A percentile compares a stretch with the other conserved stretches of the same genome.
phyloP scores from a whole-genome alignment of 805 yeast genomes.

The Ogataea angusta region DNA sequence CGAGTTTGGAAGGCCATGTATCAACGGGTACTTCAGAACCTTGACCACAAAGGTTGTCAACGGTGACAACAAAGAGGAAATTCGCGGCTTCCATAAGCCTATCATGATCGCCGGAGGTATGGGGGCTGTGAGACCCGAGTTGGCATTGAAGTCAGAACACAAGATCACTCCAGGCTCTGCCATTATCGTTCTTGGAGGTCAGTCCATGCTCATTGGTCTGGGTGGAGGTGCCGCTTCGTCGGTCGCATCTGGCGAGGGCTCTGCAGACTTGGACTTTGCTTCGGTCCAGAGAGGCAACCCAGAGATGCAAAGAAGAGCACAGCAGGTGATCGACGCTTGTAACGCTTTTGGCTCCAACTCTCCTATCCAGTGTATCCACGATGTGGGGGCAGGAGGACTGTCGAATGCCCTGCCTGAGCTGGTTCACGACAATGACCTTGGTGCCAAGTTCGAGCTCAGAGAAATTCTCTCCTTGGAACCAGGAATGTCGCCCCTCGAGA shows the following conservation, averaged over 20 bases:
- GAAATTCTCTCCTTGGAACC: constrained; percentile 89
- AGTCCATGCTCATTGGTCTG: constrained; percentile 94
- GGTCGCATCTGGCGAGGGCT: constrained; percentile 92
- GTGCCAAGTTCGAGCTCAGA: constrained; percentile 90
- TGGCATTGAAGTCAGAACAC: constrained; percentile 76
- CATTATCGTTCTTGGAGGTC: constrained; percentile 94
- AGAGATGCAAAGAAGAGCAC: constrained; percentile 98
- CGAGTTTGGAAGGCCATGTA: constrained; percentile 98
- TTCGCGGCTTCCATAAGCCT: constrained; percentile 97
- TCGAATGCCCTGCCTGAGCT: constrained; percentile 97
- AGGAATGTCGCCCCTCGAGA: constrained; percentile 99
- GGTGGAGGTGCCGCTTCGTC: constrained; percentile 99
- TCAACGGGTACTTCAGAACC: constrained; percentile 94
- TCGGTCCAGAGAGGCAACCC: constrained; percentile 99
- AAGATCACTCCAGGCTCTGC: constrained; percentile 89
- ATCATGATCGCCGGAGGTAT: constrained; percentile 99
- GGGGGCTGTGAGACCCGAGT: constrained; percentile 92
- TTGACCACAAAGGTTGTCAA: constrained; percentile 75
- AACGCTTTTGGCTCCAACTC: constrained; percentile 66
- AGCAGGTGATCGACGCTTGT: constrained; percentile 95
- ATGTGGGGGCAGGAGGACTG: constrained; percentile 99
- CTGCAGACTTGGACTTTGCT: constrained; percentile 95
- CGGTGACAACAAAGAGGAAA: constrained; percentile 59
- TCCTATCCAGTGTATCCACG: constrained; percentile 95
- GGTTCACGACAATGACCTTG: constrained; percentile 94